phyloP scores from a whole-genome alignment of 2,329 filamentous ascomycete genomes.

The Phialemonium atrogriseum region DNA sequence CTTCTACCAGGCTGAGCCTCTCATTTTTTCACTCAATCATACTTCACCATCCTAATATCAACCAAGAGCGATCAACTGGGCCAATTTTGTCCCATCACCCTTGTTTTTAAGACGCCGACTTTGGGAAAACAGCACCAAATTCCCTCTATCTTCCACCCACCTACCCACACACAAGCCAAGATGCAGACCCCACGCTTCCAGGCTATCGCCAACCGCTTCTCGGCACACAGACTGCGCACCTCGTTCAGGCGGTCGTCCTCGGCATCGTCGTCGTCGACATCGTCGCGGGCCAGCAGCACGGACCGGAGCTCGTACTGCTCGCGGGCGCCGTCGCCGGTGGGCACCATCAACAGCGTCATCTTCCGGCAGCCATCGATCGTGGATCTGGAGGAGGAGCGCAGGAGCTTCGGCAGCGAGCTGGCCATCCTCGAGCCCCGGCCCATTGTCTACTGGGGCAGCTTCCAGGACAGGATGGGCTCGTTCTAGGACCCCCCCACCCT shows the following conservation, averaged over 20 bases:
- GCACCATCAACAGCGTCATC: conserved; percentile 51
- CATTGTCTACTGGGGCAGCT: conserved; percentile 54
- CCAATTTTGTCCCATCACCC: conserved; percentile 5
- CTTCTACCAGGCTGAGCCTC: conserved; percentile 23
- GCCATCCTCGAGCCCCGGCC: conserved; percentile 53
- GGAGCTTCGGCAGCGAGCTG: conserved; percentile 42
- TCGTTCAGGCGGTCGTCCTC: conserved; percentile 45
- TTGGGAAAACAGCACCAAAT: conserved; percentile 4
- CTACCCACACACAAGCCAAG: conserved; percentile 15
- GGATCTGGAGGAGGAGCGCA: conserved; percentile 49
- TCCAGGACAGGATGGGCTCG: conserved; percentile 50
- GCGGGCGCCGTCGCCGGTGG: conserved; percentile 33
- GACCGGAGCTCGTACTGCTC: conserved; percentile 34
- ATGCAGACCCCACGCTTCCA: conserved; percentile 44
- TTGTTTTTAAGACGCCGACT: conserved; percentile 1
- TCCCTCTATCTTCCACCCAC: conserved; percentile 1
- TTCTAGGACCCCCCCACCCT: conserved; percentile 24
- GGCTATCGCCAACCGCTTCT: conserved; percentile 41
- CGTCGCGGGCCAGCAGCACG: conserved; percentile 30
- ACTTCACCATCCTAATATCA: conserved; percentile 5
- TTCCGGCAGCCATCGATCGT: conserved; percentile 48
- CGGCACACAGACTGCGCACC: conserved; percentile 37
- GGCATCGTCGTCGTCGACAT: conserved; percentile 28
- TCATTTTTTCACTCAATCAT: not conserved
- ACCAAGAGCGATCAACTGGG: conserved; percentile 10